A percentile compares a stretch with the other conserved stretches of the same genome.
These are phyloP conservation scores for Termitomyces eurrhizus DNA, from an alignment of 768 basidiomycete genomes.

Conservation along the genomic window DNA sequence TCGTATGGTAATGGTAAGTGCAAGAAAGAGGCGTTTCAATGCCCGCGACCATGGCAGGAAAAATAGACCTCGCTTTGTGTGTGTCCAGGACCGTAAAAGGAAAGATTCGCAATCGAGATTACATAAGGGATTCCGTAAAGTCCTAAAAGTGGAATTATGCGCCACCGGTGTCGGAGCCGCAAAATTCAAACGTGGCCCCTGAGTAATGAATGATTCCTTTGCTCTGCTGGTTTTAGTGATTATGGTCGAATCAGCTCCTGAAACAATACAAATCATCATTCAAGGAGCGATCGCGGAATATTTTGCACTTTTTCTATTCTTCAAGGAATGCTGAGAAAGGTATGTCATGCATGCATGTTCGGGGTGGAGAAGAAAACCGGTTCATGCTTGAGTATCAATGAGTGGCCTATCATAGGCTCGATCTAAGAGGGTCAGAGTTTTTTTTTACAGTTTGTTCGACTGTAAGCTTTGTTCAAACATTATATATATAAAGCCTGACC, in stretches of 20 bases:
- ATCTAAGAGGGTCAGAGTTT: not conserved
- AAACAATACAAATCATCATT: not conserved
- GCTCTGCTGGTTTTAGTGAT: not conserved
- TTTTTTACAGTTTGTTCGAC: not conserved
- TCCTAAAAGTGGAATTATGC: not conserved
- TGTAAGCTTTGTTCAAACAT: not conserved
- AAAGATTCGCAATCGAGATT: not conserved
- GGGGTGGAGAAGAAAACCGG: not conserved
- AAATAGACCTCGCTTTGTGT: not conserved
- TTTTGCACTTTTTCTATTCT: not conserved
- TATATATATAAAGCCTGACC: not conserved
- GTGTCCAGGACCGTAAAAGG: not conserved
- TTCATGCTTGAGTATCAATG: not conserved
- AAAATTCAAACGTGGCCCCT: not conserved
- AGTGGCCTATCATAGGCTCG: not conserved
- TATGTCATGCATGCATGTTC: not conserved
- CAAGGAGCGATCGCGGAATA: not conserved
- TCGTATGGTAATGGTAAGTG: no score
- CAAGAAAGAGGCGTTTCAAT: not conserved
- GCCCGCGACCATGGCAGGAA: not conserved
- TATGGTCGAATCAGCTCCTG: not conserved
- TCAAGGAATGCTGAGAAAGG: not conserved
- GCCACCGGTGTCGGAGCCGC: not conserved
- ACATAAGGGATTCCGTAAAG: no score
- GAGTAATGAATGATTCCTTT: not conserved